Percentiles rank a stretch among this genome's conserved stretches.
Evolutionary conservation across 345 rosid genomes (phyloP).

Genomic region (Anastatica hierochuntica): DNA sequence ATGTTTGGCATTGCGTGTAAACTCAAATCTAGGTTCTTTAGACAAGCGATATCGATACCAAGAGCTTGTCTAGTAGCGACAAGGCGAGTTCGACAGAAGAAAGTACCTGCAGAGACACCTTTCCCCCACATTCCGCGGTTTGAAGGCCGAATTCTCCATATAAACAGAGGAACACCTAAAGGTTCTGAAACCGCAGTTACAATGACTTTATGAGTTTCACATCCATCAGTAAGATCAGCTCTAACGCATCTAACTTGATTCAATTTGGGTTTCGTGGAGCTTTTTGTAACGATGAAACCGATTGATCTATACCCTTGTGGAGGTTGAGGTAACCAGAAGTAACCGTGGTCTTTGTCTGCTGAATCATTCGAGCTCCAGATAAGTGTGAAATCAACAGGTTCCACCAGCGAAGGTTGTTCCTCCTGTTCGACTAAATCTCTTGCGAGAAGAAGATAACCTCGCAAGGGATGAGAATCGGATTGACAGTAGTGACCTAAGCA

Average conservation of each 20-base stretch:
- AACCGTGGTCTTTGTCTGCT: slow-evolving; percentile 31
- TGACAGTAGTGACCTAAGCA: slow-evolving; percentile 82
- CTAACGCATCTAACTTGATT: slow-evolving; percentile 69
- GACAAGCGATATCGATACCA: slow-evolving; percentile 35
- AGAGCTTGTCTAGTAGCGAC: slow-evolving; percentile 28
- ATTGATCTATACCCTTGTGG: slow-evolving; percentile 61
- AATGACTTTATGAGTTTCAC: slow-evolving; percentile 39
- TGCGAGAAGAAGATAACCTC: slow-evolving; percentile 62
- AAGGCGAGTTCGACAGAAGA: slow-evolving; percentile 45
- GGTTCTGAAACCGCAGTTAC: slow-evolving; percentile 29
- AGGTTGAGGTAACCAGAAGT: slow-evolving; percentile 74
- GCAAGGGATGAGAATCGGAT: slow-evolving; percentile 39
- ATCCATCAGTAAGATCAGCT: slow-evolving; percentile 57
- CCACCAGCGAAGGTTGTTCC: slow-evolving; percentile 34
- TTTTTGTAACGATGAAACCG: slow-evolving; percentile 59
- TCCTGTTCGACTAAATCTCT: slow-evolving; percentile 30
- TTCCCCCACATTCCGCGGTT: slow-evolving; percentile 52
- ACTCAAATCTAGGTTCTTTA: slow-evolving; percentile 46
- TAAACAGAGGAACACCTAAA: slow-evolving; percentile 36
- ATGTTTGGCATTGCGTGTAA: slow-evolving; percentile 67
- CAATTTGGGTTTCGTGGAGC: slow-evolving; percentile 43
- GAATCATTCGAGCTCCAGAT: slow-evolving; percentile 69
- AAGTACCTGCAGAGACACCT: slow-evolving; percentile 71
- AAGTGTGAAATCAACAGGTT: slow-evolving; percentile 53
- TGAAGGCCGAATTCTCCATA: slow-evolving; percentile 60